These are phyloP conservation scores for Bolboschoenus planiculmis DNA, from an alignment of 176 grass and related monocot species.

Conservation along the genomic window DNA sequence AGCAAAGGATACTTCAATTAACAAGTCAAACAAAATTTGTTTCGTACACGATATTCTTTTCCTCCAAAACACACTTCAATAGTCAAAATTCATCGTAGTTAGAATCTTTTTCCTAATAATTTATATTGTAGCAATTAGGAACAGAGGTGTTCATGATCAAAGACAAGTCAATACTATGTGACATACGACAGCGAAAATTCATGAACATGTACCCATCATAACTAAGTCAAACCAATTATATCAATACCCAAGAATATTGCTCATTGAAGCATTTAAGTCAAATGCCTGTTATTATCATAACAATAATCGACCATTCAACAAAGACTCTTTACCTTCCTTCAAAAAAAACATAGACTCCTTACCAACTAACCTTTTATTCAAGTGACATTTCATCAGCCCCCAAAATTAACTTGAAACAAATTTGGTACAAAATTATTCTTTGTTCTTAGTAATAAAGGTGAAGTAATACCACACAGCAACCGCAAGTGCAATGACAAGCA, in stretches of 20 bases:
- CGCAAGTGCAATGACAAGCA: conserved; percentile 46
- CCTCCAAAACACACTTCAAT: not conserved
- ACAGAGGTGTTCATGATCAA: not conserved
- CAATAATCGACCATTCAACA: not conserved
- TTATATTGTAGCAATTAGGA: not conserved
- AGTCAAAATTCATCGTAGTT: not conserved
- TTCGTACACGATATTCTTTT: not conserved
- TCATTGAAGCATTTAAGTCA: not conserved
- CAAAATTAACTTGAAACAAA: not conserved
- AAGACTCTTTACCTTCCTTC: not conserved
- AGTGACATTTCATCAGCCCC: not conserved
- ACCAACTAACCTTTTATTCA: not conserved
- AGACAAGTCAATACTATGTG: not conserved
- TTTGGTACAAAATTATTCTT: not conserved
- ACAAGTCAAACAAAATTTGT: not conserved
- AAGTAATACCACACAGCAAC: conserved; percentile 65
- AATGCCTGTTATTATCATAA: not conserved
- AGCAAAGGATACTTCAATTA: not conserved
- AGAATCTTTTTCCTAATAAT: not conserved
- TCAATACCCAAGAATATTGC: not conserved
- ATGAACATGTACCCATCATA: not conserved
- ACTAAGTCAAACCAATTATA: not conserved
- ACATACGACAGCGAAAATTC: not conserved
- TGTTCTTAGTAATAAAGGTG: conserved; percentile 43
- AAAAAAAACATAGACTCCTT: not conserved